These are phyloP conservation scores for Aeschynomene evenia DNA, from an alignment of 306 rosid species.

Conservation along the genomic window DNA sequence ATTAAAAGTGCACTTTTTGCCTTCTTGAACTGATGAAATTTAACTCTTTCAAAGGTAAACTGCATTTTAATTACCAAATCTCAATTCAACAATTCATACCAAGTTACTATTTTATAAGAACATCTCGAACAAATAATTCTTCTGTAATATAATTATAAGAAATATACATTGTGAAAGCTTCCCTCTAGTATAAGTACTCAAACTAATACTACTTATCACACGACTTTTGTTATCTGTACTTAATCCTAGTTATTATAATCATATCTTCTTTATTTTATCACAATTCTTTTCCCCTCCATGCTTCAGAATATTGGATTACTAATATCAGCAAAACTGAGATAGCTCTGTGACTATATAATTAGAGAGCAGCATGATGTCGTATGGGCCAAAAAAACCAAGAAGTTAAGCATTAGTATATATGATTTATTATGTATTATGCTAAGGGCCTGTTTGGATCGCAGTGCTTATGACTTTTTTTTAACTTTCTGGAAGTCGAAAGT, in stretches of 20 bases:
- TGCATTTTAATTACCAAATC: constrained; percentile 19
- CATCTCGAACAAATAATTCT: constrained; percentile 12
- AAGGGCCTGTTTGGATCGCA: too few relatives aligned
- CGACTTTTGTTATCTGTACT: neutral
- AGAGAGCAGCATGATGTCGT: neutral
- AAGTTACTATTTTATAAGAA: constrained; percentile 11
- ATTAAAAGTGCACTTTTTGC: constrained; percentile 13
- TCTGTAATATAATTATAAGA: constrained; percentile 1
- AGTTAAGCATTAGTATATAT: constrained; percentile 4
- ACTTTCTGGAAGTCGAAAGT: too few relatives aligned
- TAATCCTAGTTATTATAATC: constrained; percentile 13
- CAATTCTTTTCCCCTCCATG: neutral
- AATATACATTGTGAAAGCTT: neutral
- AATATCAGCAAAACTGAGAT: constrained; percentile 10
- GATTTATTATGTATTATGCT: constrained; percentile 1
- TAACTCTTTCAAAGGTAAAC: constrained; percentile 6
- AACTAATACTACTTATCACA: neutral
- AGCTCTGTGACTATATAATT: constrained; percentile 7
- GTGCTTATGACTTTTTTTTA: too few relatives aligned
- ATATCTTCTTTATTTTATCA: constrained; percentile 7
- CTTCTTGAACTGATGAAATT: constrained; percentile 10
- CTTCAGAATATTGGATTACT: constrained; percentile 13
- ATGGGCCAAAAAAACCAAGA: constrained; percentile 16
- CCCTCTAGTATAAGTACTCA: constrained; percentile 7
- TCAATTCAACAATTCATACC: constrained; percentile 16